Evolutionary conservation across 1,284 basidiomycete species (phyloP).

Genomic region (Austroboletus novae-zelandiae): DNA sequence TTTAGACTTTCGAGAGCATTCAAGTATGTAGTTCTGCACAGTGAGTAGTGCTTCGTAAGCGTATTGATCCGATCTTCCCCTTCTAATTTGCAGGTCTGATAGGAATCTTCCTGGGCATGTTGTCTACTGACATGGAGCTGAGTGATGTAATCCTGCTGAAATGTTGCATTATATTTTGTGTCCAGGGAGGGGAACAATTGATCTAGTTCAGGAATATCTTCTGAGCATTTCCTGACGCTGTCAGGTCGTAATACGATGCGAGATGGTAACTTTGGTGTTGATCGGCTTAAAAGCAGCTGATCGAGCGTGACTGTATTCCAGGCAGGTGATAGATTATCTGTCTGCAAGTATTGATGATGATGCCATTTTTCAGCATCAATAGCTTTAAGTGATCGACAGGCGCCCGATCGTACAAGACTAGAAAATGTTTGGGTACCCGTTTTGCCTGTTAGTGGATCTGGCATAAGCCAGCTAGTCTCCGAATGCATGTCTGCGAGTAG

Average conservation of each 20-base stretch:
- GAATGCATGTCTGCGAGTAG: constrained; percentile 47
- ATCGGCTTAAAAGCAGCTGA: background rate
- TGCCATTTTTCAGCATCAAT: no score
- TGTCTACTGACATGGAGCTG: background rate
- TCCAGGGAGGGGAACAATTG: background rate
- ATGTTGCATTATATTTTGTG: background rate
- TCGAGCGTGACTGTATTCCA: background rate
- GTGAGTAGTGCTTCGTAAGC: background rate
- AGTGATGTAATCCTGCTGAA: background rate
- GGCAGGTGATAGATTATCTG: no score
- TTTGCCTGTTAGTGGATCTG: constrained; percentile 44
- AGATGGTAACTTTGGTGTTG: background rate
- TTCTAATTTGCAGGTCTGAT: background rate
- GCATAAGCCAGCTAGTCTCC: constrained; percentile 35
- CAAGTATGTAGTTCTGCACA: background rate
- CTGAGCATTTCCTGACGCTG: background rate
- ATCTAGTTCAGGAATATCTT: background rate
- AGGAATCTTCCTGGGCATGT: background rate
- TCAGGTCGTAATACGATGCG: background rate
- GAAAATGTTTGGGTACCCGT: constrained; percentile 49
- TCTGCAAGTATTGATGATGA: no score
- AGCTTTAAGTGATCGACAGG: no score
- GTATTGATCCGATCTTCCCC: background rate
- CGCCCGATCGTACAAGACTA: constrained; percentile 36
- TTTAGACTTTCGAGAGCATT: background rate